Percentiles rank a stretch among this genome's conserved stretches.
Evolutionary conservation across 1,284 basidiomycete genomes (phyloP).

Genomic region (Boletus mariae): DNA sequence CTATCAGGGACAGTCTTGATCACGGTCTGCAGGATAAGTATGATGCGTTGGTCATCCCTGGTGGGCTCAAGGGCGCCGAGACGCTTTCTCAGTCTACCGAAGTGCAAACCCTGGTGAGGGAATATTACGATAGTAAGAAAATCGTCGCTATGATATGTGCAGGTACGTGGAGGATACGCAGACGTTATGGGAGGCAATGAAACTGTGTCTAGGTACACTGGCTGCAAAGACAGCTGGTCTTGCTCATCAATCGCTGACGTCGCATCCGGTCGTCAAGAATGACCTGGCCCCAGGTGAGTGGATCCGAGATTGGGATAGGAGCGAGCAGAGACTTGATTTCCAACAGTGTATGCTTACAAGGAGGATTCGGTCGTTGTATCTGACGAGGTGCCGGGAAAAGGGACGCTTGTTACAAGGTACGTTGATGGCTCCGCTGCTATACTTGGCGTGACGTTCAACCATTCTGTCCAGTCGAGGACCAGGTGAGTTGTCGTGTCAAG

Average conservation of each 20-base stretch:
- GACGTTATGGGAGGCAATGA: neutral
- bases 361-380: conserved; percentile 79
- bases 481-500: conserved; percentile 39
- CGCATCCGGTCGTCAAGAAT: conserved; percentile 73
- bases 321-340: conserved; percentile 1
- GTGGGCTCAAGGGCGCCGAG: conserved; percentile 78
- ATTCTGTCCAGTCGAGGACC: conserved; percentile 63
- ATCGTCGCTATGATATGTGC: conserved; percentile 83
- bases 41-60: conserved; percentile 74
- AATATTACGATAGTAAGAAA: conserved; percentile 60
- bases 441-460: conserved; percentile 7
- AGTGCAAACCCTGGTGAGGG: conserved; percentile 63
- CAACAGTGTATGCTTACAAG: conserved; percentile 68
- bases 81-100: conserved; percentile 58
- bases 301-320: neutral
- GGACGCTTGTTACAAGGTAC: conserved; percentile 75
- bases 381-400: conserved; percentile 28
- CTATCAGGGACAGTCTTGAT: neutral
- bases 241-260: conserved; percentile 65
- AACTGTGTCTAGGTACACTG: conserved; percentile 51
- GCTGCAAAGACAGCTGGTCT: conserved; percentile 65
- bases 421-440: neutral
- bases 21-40: conserved; percentile 48
- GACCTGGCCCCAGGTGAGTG: conserved; percentile 56
- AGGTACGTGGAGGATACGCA: conserved; percentile 39